A percentile compares a stretch with the other conserved stretches of the same genome.
phyloP scores from a whole-genome alignment of 2,329 filamentous ascomycete genomes.

The Diplodia sapinea region DNA sequence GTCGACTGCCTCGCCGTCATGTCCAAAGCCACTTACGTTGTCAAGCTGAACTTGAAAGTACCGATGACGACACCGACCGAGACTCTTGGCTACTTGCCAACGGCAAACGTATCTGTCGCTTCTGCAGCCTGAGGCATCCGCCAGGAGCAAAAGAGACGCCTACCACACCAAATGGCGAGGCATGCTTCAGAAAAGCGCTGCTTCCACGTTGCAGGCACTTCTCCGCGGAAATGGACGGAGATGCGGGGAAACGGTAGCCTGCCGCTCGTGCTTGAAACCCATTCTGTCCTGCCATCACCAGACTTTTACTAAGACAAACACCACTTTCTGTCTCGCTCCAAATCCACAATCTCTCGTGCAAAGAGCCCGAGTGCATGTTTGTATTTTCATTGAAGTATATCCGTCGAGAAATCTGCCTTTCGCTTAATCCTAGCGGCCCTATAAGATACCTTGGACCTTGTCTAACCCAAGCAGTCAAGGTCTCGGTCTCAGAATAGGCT shows the following conservation, averaged over 20 bases:
- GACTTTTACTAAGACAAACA: background rate
- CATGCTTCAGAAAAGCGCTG: background rate
- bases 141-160: background rate
- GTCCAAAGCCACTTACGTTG: background rate
- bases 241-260: background rate
- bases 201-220: background rate
- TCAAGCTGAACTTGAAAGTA: background rate
- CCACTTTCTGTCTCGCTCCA: background rate
- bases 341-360: background rate
- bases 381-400: background rate
- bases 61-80: background rate
- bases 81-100: too few relatives aligned
- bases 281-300: background rate
- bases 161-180: too few relatives aligned
- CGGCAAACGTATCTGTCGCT: background rate
- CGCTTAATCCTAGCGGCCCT: background rate
- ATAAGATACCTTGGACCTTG: background rate
- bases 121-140: background rate
- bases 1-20: background rate
- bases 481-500: background rate
- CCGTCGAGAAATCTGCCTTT: background rate
- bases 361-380: background rate
- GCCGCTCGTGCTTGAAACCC: background rate
- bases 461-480: background rate
- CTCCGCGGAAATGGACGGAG: background rate